Base-by-base conservation (phyloP, 2,329 filamentous ascomycete genomes). In the Hymenoscyphus albidus region DNA sequence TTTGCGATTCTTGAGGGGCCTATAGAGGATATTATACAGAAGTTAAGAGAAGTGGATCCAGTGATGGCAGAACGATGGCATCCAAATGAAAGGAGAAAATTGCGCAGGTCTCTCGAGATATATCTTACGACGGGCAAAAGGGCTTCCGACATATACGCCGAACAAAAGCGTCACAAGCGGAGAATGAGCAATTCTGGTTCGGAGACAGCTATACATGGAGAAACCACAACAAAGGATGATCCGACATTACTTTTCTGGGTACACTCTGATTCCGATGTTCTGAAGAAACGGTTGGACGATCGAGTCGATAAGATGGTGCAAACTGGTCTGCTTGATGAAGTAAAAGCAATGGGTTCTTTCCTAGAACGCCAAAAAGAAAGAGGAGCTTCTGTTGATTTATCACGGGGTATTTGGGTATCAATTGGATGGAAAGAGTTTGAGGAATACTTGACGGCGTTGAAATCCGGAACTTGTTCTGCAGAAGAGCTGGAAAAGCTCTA, bases 361-460 rank as follows among this genome's bases (percentile, higher is more conserved):
- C 76, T 83, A 1, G 71, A 78, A 16, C 70, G 77, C 4, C 77
- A 82, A 62, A 74, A 79, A 58, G 74, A 78, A 0, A 72, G 78
- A 1, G 88, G 86, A 0, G 76, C 80, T 1, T 69, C 76, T 0
- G 77, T 95, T 1, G 92, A 98, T 73, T 83, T 86, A 69, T 90
- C 85, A 1, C 87, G 88, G 62, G 96, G 95, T 0, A 96, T 99
- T 55, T 99, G 94, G 93, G 90, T 96, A 62, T 95, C 93, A 0
- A 99, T 99, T 67, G 95, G 95, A 0, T 97, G 93, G 78, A 97
- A 96, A 75, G 92, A 99, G 74, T 90, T 98, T 74, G 84, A 90
- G 64, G 82, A 85, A 0, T 97, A 93, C 72, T 78, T 93, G 31
- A 71, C 78, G 1, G 83, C 84, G 1, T 65, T 80, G 14, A 71